phyloP scores from a whole-genome alignment of 345 rosid species.

The Syzygium aqueum region DNA sequence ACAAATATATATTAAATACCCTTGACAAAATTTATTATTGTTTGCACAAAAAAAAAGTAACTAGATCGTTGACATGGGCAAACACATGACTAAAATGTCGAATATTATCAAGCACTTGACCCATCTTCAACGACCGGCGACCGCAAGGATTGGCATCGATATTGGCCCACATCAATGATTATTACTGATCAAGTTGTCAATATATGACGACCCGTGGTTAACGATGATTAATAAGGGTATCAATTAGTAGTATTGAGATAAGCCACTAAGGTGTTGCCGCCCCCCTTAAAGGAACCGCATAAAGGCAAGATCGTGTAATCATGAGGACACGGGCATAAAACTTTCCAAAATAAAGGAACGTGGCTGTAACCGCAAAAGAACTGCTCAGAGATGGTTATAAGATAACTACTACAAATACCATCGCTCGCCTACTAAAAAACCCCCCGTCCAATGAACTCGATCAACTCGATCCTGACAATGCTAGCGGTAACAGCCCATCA shows the following conservation, averaged over 20 bases:
- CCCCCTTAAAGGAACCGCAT: background rate
- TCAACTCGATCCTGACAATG: background rate
- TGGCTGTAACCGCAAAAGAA: background rate
- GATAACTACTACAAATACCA: background rate
- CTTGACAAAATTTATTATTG: background rate
- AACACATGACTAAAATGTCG: background rate
- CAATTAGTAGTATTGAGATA: background rate
- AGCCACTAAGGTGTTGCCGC: background rate
- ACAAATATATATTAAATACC: background rate
- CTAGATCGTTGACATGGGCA: no score
- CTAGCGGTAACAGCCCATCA: background rate
- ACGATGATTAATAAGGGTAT: no score
- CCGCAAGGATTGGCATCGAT: background rate
- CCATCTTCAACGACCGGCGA: fast-evolving
- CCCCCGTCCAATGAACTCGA: background rate
- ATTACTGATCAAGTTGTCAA: fast-evolving
- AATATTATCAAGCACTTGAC: background rate
- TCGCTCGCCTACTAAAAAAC: background rate
- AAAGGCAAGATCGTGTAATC: background rate
- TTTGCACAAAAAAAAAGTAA: background rate
- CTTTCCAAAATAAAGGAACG: no score
- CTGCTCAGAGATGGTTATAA: background rate
- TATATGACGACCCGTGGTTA: no score
- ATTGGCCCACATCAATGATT: fast-evolving
- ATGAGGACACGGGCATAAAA: background rate